Evolutionary conservation across 441 rosid species (phyloP), one percentile per base, ranked within the genome.

Genomic region (Capsella rubella): DNA sequence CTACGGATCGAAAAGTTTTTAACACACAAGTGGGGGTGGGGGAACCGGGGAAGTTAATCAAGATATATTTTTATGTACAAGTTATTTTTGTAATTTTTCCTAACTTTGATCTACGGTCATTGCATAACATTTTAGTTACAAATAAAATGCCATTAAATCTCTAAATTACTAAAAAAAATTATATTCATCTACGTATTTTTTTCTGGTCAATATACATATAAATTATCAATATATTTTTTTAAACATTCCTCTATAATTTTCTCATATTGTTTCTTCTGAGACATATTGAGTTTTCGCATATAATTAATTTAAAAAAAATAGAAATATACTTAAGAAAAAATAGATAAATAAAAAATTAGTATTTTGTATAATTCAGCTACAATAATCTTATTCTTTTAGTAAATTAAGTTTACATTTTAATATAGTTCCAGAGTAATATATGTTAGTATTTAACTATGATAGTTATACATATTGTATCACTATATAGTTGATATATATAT

Each of bases 11-110:
- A 32, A 54, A 16, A 45, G 18, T 13, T 40, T 72, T 25, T 45
- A 63, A 53, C 18, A 32, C 27, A 51, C 70, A 16, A 75, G 59
- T 39, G 54, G 25, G 25, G 25, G 59, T 39, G 54, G 25, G 25
- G 25, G 25, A 21, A 21, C 25, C 25, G 25, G 25, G 58, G 28
- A 27, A 52, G 35, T 8, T 53, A 54, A 52, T 40, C 47, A 67
- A 31, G 14, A 16, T 25, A 28, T 37, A 25, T 55, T 55, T 40
- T 5, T 43, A 43, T 43, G n/a, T n/a, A 43, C 18, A 43, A 14
- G 14, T n/a, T 4, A 43, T 43, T 14, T 42, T 1, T 4, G 14
- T 32, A 29, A n/a, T 45, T 10, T 12, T 53, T 31, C 45, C 27
- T 31, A 62, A 0, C 25, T 45, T 65, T 47, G 0, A 27, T 47